Evolutionary conservation across 2,329 filamentous ascomycete genomes (phyloP), one percentile per base, ranked within the genome.

Genomic region (Hypoxylon sp.): DNA sequence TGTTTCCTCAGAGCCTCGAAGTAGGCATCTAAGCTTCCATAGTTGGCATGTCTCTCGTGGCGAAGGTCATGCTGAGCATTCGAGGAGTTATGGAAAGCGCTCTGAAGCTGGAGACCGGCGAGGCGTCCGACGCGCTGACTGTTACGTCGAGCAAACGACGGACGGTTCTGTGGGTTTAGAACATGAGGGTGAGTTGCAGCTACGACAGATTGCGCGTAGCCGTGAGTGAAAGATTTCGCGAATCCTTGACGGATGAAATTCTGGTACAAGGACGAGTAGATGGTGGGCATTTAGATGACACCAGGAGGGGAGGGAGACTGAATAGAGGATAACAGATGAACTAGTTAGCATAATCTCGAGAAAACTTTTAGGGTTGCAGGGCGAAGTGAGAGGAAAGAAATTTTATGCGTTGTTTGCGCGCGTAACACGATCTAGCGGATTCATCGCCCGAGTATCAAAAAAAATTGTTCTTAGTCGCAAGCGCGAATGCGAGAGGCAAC

Each of bases 131-230:
- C 82, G 71, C 84, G 84, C 72, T 83, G 84, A 76, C 81, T 85
- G 74, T 84, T 86, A 76, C 85, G 86, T 74, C 87, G 86, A 67
- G 84, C 86, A 76, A 89, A 90, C 75, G 86, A 87, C 69, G 87
- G 87, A 74, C 88, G 86, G 79, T 87, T 89, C 80, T 89, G 93
- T 79, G 84, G 90, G 86, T 90, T 93, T 87, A 86, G 89, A 87
- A 84, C 91, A 90, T 87, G 85, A 62, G 87, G 88, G 71, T 97
- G 94, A 72, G 93, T 93, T 76, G 94, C 95, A 78, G 96, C 96
- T 83, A 99, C 94, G 83, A 98, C 91, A 71, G 94, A 97, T 81
- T 98, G 95, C 76, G 94, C 94, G 88, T 98, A 98, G 83, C 95
- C 95, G 89, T 98, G 93, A 81, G 93, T 95, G 81, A 98, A 92